Evolutionary conservation across 352 stramenopile genomes (phyloP).

Genomic region (Thraustochytrium aureum): DNA sequence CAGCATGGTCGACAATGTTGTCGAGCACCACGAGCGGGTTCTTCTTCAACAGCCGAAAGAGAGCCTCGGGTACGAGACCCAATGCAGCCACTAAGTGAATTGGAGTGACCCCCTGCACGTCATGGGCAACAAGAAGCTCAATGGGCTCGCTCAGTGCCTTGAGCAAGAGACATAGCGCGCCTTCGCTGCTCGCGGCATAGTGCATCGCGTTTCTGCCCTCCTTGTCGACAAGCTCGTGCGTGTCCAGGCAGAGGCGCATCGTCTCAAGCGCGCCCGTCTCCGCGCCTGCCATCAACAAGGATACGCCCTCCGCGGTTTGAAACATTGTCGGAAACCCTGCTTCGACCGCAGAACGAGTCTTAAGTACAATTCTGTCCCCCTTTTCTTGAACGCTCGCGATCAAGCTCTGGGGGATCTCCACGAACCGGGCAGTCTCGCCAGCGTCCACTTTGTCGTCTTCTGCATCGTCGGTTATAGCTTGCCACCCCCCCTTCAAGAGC

Average conservation of each 20-base stretch:
- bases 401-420: conserved; percentile 21
- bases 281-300: conserved; percentile 15
- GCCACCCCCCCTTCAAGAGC: conserved; percentile 23
- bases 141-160: background rate
- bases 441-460: conserved; percentile 8
- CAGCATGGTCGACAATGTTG: conserved; percentile 1
- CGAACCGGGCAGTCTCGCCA: background rate
- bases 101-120: background rate
- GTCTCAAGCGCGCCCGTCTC: conserved; percentile 6
- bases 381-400: background rate
- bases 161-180: conserved; percentile 9
- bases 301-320: background rate
- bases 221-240: background rate
- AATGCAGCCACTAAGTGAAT: conserved; percentile 11
- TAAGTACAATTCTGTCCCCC: conserved; percentile 18
- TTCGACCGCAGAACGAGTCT: conserved; percentile 22
- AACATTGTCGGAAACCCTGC: conserved; percentile 21
- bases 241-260: conserved; percentile 7
- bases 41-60: conserved; percentile 6
- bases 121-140: background rate
- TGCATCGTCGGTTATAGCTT: conserved; percentile 19
- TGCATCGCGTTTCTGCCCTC: conserved; percentile 21
- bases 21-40: background rate
- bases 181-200: conserved; percentile 20
- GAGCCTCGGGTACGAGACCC: background rate